These are phyloP conservation scores for Coffea humblotiana DNA, from an alignment of 305 asterid genomes.

Conservation along the genomic window DNA sequence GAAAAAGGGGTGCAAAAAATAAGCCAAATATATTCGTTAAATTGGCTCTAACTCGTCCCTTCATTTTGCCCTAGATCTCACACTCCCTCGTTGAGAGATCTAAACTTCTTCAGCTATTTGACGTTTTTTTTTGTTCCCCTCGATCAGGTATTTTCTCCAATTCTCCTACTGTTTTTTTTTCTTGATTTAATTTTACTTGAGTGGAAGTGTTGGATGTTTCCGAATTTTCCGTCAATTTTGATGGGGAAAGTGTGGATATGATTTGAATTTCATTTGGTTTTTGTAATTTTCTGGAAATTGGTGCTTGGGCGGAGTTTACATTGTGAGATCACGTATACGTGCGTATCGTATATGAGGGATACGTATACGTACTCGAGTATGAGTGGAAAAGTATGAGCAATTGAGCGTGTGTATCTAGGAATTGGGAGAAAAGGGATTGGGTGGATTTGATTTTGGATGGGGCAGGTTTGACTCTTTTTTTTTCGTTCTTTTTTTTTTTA, in stretches of 20 bases:
- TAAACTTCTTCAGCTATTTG: constrained; percentile 1
- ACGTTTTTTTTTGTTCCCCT: not conserved
- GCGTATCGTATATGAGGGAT: not conserved
- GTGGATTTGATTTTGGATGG: constrained; percentile 16
- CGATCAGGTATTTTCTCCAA: constrained; percentile 22
- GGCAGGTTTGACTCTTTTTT: constrained; percentile 22
- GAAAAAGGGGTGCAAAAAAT: not conserved
- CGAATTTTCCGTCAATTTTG: not conserved
- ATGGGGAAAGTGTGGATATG: not conserved
- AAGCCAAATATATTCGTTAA: not conserved
- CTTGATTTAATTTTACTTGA: not conserved
- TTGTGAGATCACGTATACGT: constrained; percentile 6
- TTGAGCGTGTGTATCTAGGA: constrained; percentile 1
- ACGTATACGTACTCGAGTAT: not conserved
- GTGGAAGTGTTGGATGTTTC: not conserved
- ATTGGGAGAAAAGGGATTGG: not conserved
- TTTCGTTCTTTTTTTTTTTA: too few relatives aligned
- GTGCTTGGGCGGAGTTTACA: not conserved
- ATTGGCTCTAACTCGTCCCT: not conserved
- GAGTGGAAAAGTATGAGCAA: not conserved
- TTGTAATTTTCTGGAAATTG: not conserved
- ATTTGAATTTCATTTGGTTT: constrained; percentile 4
- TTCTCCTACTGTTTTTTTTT: not conserved
- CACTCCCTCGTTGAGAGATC: constrained; percentile 17
- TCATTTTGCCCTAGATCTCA: constrained; percentile 25